Evolutionary conservation across 2,329 filamentous ascomycete species (phyloP).

Genomic region (Mycogone perniciosa): DNA sequence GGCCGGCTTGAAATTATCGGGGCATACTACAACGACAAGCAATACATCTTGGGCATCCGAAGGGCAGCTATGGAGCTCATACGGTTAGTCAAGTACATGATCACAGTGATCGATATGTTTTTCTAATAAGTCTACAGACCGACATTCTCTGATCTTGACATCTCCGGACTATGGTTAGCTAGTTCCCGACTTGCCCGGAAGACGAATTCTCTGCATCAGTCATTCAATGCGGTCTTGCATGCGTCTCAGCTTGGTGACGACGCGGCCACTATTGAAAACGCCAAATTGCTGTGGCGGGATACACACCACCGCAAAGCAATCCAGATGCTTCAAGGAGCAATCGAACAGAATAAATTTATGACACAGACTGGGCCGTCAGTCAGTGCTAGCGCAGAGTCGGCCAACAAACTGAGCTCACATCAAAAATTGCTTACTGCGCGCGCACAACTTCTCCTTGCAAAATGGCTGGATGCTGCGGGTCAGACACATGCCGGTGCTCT

Average conservation of each 20-base stretch:
- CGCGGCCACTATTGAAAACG: conserved; percentile 89
- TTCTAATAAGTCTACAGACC: conserved; percentile 30
- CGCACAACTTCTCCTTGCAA: conserved; percentile 83
- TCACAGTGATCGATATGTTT: background rate
- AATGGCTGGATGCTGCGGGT: conserved; percentile 94
- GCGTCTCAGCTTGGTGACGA: conserved; percentile 78
- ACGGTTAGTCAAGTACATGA: conserved; percentile 40
- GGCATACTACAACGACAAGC: conserved; percentile 85
- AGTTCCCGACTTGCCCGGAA: conserved; percentile 84
- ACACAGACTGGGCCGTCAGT: conserved; percentile 35
- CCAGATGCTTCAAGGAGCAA: conserved; percentile 79
- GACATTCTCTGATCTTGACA: conserved; percentile 62
- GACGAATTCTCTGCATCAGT: conserved; percentile 73
- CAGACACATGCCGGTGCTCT: conserved; percentile 81
- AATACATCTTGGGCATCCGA: conserved; percentile 81
- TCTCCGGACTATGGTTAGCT: conserved; percentile 78
- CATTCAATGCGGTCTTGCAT: conserved; percentile 89
- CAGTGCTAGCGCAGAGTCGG: conserved; percentile 29
- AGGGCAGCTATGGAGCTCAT: conserved; percentile 81
- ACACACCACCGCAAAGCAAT: conserved; percentile 93
- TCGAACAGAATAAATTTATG: conserved; percentile 71
- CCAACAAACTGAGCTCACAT: conserved; percentile 37
- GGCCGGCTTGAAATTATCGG: conserved; percentile 84
- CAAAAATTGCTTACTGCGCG: conserved; percentile 61
- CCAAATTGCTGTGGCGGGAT: conserved; percentile 86